phyloP scores from a whole-genome alignment of 2,329 filamentous ascomycete species.

The Trichoderma hamatum region DNA sequence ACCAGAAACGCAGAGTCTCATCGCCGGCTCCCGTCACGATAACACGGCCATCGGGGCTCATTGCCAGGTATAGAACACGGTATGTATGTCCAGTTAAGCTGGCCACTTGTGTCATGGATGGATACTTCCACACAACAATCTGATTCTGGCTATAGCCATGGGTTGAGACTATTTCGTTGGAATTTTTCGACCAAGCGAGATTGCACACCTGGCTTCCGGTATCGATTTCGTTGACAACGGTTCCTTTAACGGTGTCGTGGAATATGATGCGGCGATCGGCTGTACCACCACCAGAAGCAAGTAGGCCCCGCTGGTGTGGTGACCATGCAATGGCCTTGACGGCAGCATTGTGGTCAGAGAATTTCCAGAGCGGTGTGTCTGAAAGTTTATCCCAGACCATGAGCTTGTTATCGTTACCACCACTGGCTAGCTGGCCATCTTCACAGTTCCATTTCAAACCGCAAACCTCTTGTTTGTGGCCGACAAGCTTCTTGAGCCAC shows the following conservation, averaged over 20 bases:
- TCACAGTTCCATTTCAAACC: constrained; percentile 97
- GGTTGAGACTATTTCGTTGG: constrained; percentile 94
- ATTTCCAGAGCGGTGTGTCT: constrained; percentile 91
- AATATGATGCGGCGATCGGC: constrained; percentile 97
- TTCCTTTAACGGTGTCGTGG: constrained; percentile 89
- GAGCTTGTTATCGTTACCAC: constrained; percentile 97
- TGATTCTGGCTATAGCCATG: constrained; percentile 98
- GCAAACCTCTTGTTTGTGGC: constrained; percentile 98
- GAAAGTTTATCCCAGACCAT: constrained; percentile 98
- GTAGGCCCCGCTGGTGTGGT: constrained; percentile 87
- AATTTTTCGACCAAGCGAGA: constrained; percentile 94
- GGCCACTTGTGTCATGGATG: constrained; percentile 94
- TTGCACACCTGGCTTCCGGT: constrained; percentile 99
- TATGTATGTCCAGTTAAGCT: constrained; percentile 96
- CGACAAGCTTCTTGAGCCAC: constrained; percentile 81
- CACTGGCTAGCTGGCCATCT: constrained; percentile 90
- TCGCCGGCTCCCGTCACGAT: constrained; percentile 96
- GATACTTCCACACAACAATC: constrained; percentile 99
- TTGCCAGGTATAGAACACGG: constrained; percentile 91
- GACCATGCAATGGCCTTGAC: constrained; percentile 99
- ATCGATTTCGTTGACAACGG: constrained; percentile 83
- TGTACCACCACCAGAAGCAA: constrained; percentile 95
- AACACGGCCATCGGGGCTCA: constrained; percentile 93
- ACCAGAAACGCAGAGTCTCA: constrained; percentile 96
- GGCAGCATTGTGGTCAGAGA: constrained; percentile 90